These are phyloP conservation scores for sorghum (Sorghum bicolor) DNA, from an alignment of 176 grass and related monocot genomes.

Conservation along the genomic window Sorghum_bicolor_NCBIv3 NC_012876.2:2412001-2412500, in stretches of 20 bases:
- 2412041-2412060: background rate
- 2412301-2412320: background rate
- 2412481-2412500: slow-evolving; percentile 88
- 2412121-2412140: background rate
- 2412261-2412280: background rate
- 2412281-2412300: background rate
- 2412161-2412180: no score
- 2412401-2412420: slow-evolving; percentile 4
- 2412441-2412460: slow-evolving; percentile 57
- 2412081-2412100: background rate
- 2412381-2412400: background rate
- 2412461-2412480: slow-evolving; percentile 82
- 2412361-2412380: background rate
- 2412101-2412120: background rate
- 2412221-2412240: background rate
- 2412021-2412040: background rate
- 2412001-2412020: background rate
- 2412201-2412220: background rate
- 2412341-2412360: background rate
- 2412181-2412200: background rate
- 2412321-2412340: background rate
- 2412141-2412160: background rate
- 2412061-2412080: background rate
- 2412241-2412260: background rate
- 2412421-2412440: slow-evolving; percentile 39